Evolutionary conservation across 176 grass and related monocot genomes (phyloP).

Genomic region (Aegilops umbellulata): DNA sequence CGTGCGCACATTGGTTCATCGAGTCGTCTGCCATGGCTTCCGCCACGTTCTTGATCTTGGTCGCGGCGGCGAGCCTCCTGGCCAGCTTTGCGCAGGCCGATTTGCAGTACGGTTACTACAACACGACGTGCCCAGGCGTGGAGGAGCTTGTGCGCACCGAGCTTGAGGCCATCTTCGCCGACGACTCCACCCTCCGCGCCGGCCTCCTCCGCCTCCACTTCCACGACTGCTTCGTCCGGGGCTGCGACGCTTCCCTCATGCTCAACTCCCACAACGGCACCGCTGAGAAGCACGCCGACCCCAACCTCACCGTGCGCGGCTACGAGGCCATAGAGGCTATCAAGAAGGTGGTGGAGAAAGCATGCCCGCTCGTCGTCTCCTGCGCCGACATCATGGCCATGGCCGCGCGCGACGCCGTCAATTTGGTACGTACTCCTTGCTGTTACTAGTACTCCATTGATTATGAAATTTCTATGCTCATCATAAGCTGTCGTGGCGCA

Average conservation of each 20-base stretch:
- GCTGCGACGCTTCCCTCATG: slow-evolving; percentile 32
- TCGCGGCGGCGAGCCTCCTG: background rate
- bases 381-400: slow-evolving; percentile 81
- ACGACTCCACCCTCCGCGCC: slow-evolving; percentile 43
- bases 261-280: slow-evolving; percentile 46
- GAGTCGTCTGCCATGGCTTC: background rate
- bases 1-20: no score
- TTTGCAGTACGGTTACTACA: slow-evolving; percentile 46
- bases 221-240: background rate
- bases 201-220: slow-evolving; percentile 46
- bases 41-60: background rate
- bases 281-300: slow-evolving; percentile 51
- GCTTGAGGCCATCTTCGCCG: slow-evolving; percentile 11
- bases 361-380: slow-evolving; percentile 53
- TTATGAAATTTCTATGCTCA: background rate
- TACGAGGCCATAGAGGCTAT: slow-evolving; percentile 59
- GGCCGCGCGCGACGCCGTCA: slow-evolving; percentile 63
- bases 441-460: background rate
- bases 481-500: background rate
- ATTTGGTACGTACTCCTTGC: slow-evolving; percentile 21
- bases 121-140: slow-evolving; percentile 37
- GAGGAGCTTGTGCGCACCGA: slow-evolving; percentile 38
- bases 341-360: slow-evolving; percentile 52
- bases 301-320: slow-evolving; percentile 58
- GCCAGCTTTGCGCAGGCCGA: slow-evolving; percentile 1